These are phyloP conservation scores for Saksenaea vasiformis DNA, from an alignment of 371 early-diverging fungal species.

Conservation along the genomic window DNA sequence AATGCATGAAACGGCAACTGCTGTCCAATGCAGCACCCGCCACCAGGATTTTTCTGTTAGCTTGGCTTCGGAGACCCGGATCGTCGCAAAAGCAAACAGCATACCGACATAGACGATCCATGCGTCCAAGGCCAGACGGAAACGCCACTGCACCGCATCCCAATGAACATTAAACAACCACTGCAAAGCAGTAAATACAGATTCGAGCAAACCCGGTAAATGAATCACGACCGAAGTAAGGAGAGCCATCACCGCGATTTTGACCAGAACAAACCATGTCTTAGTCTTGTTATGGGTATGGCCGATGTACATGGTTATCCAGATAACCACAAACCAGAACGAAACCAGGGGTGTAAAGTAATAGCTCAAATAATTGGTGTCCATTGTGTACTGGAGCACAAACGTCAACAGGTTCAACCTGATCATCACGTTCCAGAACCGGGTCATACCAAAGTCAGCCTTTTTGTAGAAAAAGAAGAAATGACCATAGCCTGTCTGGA, in stretches of 20 bases:
- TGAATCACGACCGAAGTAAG: conserved; percentile 45
- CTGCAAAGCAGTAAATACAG: conserved; percentile 39
- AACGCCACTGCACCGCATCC: conserved; percentile 66
- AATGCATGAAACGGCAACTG: conserved; percentile 30
- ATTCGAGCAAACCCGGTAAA: conserved; percentile 43
- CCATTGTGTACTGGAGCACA: conserved; percentile 67
- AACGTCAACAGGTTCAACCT: conserved; percentile 73
- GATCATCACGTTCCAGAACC: conserved; percentile 63
- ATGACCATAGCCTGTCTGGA: conserved; percentile 82
- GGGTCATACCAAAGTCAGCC: conserved; percentile 62
- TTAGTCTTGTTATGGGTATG: conserved; percentile 45
- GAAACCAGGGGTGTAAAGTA: conserved; percentile 83
- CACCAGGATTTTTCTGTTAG: conserved; percentile 43
- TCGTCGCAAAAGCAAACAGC: conserved; percentile 47
- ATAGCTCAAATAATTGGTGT: conserved; percentile 70
- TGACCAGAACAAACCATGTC: conserved; percentile 46
- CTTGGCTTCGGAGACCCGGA: conserved; percentile 48
- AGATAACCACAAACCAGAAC: conserved; percentile 74
- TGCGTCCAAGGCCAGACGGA: conserved; percentile 62
- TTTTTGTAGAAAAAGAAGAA: conserved; percentile 73
- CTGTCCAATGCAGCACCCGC: conserved; percentile 30
- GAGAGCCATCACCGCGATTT: conserved; percentile 44
- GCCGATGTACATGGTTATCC: conserved; percentile 62
- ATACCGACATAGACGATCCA: conserved; percentile 67
- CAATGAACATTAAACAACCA: conserved; percentile 53